Percentiles rank a stretch among this genome's conserved stretches.
Conservation (phyloP, 495 filamentous ascomycete genomes). For the Penicillium bovifimosum region DNA sequence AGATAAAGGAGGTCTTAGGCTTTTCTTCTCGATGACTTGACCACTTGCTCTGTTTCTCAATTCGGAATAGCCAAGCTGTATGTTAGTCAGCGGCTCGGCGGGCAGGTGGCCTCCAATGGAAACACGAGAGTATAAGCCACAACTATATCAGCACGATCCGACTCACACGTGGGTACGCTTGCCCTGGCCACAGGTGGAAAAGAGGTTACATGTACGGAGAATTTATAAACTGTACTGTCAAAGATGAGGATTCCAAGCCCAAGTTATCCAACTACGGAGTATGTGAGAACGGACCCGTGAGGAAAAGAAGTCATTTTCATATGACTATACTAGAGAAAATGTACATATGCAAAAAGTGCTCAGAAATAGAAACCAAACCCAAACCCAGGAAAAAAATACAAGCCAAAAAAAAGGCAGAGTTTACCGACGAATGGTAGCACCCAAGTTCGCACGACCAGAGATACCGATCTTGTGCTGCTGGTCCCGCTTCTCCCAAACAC, state of each 20-base stretch:
- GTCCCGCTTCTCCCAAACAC: slow-evolving; percentile 74
- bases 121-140: neutral
- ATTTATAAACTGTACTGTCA: neutral
- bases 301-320: neutral
- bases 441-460: slow-evolving; percentile 65
- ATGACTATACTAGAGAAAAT: slow-evolving; percentile 8
- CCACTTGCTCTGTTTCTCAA: slow-evolving; percentile 9
- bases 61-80: slow-evolving; percentile 12
- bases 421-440: slow-evolving; percentile 21
- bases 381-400: slow-evolving; percentile 5
- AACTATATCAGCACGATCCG: neutral
- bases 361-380: slow-evolving; percentile 6
- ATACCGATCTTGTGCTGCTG: slow-evolving; percentile 70
- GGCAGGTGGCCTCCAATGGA: neutral
- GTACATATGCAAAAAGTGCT: slow-evolving; percentile 10
- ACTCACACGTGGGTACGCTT: too few species aligned
- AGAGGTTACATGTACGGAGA: neutral
- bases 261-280: too few species aligned
- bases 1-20: neutral
- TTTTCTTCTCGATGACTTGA: slow-evolving; percentile 14
- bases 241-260: neutral
- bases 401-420: neutral
- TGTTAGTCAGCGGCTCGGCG: slow-evolving; percentile 5
- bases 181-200: too few species aligned
- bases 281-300: neutral